Percentiles rank a stretch among this genome's conserved stretches.
phyloP scores from a whole-genome alignment of 768 basidiomycete species.

The Russula sp. region DNA sequence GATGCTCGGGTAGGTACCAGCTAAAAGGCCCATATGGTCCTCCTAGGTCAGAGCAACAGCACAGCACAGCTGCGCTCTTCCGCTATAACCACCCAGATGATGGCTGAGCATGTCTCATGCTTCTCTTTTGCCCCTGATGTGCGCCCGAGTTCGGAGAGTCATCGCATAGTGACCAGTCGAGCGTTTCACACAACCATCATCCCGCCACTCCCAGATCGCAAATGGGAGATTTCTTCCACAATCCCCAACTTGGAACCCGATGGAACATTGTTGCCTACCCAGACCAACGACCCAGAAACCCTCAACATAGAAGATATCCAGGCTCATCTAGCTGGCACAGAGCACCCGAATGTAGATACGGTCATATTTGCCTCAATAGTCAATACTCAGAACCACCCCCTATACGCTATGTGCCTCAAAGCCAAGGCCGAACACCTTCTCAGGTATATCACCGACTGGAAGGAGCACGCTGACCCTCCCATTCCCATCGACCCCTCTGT shows the following conservation, averaged over 20 bases:
- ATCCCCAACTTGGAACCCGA: slow-evolving; percentile 1
- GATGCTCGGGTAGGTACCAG: too few species aligned
- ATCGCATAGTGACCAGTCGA: slow-evolving; percentile 38
- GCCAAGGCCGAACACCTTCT: slow-evolving; percentile 82
- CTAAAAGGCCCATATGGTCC: too few species aligned
- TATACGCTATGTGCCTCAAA: slow-evolving; percentile 78
- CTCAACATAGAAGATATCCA: slow-evolving; percentile 58
- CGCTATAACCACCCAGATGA: slow-evolving; percentile 42
- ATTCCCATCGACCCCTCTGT: slow-evolving; percentile 45
- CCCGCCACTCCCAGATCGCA: slow-evolving; percentile 38
- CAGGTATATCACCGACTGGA: slow-evolving; percentile 82
- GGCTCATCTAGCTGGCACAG: slow-evolving; percentile 41
- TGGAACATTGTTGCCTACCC: slow-evolving; percentile 39
- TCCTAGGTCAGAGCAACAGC: slow-evolving; percentile 22
- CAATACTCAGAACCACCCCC: slow-evolving; percentile 67
- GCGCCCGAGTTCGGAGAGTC: slow-evolving; percentile 41
- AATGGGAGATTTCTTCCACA: slow-evolving; percentile 25
- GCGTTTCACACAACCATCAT: slow-evolving; percentile 37
- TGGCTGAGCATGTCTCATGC: slow-evolving; percentile 43
- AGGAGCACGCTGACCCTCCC: slow-evolving; percentile 66
- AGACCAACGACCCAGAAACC: slow-evolving; percentile 37
- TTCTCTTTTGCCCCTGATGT: slow-evolving; percentile 67
- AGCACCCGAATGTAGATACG: slow-evolving; percentile 44
- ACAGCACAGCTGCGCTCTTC: slow-evolving; percentile 45
- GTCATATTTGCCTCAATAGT: slow-evolving; percentile 49